phyloP scores from a whole-genome alignment of 352 stramenopile genomes.

The Pythium sp. region DNA sequence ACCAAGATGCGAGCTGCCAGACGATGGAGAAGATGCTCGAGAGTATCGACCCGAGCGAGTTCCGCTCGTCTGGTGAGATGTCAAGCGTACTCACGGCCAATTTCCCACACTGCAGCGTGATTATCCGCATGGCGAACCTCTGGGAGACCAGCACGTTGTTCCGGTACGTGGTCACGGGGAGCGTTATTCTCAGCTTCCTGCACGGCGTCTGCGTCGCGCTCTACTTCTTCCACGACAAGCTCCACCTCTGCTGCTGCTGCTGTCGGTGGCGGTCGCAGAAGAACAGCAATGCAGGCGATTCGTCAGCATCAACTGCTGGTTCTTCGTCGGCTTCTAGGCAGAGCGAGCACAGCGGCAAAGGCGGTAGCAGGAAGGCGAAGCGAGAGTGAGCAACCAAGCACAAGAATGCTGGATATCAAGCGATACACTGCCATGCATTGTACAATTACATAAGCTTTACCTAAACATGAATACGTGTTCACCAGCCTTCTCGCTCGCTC shows the following conservation, averaged over 20 bases:
- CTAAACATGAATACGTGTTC: no score
- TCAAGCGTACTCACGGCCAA: constrained; percentile 18
- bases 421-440: neutral
- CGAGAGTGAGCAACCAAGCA: constrained; percentile 2
- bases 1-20: constrained; percentile 24
- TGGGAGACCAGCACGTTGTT: constrained; percentile 23
- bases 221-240: constrained; percentile 18
- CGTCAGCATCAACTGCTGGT: neutral
- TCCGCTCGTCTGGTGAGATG: constrained; percentile 12
- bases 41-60: constrained; percentile 17
- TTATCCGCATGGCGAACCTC: constrained; percentile 23
- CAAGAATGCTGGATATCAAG: neutral
- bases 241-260: constrained; percentile 7
- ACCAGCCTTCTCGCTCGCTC: neutral
- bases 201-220: constrained; percentile 16
- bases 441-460: neutral
- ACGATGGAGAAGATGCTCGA: constrained; percentile 28
- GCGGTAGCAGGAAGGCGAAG: constrained; percentile 2
- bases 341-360: neutral
- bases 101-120: constrained; percentile 29
- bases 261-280: neutral
- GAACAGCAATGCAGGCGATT: neutral
- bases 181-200: constrained; percentile 20
- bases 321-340: neutral
- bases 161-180: constrained; percentile 17